Evolutionary conservation across 352 stramenopile species (phyloP).

Genomic region (Phytopythium kandeliae): DNA sequence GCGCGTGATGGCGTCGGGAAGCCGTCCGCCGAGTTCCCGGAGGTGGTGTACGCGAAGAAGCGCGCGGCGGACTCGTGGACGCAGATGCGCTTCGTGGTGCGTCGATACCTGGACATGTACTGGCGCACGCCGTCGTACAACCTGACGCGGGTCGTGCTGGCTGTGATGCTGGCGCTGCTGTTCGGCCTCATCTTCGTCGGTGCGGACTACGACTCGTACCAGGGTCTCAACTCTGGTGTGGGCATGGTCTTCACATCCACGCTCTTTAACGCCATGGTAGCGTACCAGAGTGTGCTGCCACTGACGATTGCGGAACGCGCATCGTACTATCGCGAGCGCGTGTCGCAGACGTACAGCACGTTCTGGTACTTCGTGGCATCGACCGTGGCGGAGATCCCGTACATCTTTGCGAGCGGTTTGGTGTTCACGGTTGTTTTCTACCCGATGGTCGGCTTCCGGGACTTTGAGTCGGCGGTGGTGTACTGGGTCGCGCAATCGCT

Average conservation of each 20-base stretch:
- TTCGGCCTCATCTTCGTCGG: slow-evolving; percentile 29
- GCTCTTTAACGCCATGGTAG: slow-evolving; percentile 52
- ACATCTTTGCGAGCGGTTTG: slow-evolving; percentile 14
- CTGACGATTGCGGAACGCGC: slow-evolving; percentile 61
- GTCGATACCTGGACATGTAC: slow-evolving; percentile 19
- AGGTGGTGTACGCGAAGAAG: no score
- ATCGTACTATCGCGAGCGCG: slow-evolving; percentile 48
- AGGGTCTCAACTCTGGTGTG: slow-evolving; percentile 17
- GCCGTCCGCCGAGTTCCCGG: no score
- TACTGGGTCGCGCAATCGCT: not conserved
- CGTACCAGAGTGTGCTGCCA: slow-evolving; percentile 42
- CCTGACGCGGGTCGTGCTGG: slow-evolving; percentile 4
- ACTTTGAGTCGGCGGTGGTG: not conserved
- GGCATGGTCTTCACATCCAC: slow-evolving; percentile 60
- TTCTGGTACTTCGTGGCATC: slow-evolving; percentile 38
- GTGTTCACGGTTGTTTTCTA: slow-evolving; percentile 26
- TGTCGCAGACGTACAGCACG: slow-evolving; percentile 4
- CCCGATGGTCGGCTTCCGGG: slow-evolving; percentile 27
- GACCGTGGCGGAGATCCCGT: not conserved
- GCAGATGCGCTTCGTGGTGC: slow-evolving; percentile 30
- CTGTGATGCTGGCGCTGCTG: not conserved
- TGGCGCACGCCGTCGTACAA: slow-evolving; percentile 58
- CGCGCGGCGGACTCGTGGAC: slow-evolving; percentile 10
- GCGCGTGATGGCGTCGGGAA: no score
- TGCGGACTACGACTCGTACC: slow-evolving; percentile 11